phyloP scores from a whole-genome alignment of 768 basidiomycete genomes.

The Gloeopeniophorella convolvens region DNA sequence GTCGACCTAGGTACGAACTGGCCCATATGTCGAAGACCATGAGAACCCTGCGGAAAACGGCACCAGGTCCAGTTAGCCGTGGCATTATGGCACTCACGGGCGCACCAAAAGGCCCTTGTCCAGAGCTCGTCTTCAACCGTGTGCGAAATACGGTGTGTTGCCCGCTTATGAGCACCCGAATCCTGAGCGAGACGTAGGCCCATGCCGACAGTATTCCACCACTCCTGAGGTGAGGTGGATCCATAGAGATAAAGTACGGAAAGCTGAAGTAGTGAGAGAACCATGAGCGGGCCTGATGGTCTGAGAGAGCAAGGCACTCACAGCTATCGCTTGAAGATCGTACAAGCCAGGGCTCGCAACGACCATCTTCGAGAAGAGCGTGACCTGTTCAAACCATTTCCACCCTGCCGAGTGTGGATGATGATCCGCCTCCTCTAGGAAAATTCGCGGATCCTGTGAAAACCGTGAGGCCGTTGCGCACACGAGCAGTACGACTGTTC shows the following conservation, averaged over 20 bases:
- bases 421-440: constrained; percentile 3
- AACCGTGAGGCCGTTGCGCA: constrained; percentile 16
- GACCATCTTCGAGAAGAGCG: constrained; percentile 49
- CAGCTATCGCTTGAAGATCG: constrained; percentile 65
- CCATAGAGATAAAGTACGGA: constrained; percentile 35
- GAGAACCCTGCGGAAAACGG: constrained; percentile 51
- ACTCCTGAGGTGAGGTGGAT: constrained; percentile 40
- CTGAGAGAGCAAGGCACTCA: constrained; percentile 24
- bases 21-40: constrained; percentile 39
- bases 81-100: no score
- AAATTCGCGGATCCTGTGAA: constrained; percentile 13
- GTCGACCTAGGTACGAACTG: constrained; percentile 53
- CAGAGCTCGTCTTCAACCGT: constrained; percentile 64
- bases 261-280: constrained; percentile 26
- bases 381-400: constrained; percentile 53
- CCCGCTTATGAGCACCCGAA: constrained; percentile 61
- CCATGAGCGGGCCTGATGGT: not conserved
- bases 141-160: constrained; percentile 32
- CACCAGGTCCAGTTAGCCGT: no score
- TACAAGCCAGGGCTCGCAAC: constrained; percentile 53
- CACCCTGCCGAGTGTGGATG: constrained; percentile 33
- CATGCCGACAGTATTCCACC: constrained; percentile 53
- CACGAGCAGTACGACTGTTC: constrained; percentile 14
- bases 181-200: constrained; percentile 70
- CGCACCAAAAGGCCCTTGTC: constrained; percentile 65